Percentiles rank a stretch among this genome's conserved stretches.
Conservation (phyloP, 2,329 filamentous ascomycete genomes). For the Aspergillus sp. region DNA sequence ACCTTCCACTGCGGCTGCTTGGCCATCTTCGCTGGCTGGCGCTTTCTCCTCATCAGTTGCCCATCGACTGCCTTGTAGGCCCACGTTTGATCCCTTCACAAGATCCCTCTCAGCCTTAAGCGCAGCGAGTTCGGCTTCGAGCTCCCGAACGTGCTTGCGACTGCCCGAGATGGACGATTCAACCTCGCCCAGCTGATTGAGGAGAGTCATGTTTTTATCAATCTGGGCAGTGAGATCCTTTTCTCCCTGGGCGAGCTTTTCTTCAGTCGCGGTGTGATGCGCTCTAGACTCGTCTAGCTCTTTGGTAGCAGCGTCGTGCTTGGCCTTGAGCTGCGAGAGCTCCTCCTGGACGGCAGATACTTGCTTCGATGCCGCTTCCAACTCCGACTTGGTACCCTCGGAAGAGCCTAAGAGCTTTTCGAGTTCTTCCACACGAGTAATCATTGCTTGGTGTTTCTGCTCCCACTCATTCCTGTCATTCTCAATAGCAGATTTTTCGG, state of each 20-base stretch:
- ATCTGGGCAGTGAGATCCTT: slow-evolving; percentile 41
- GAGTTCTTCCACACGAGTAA: slow-evolving; percentile 72
- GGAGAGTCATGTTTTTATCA: slow-evolving; percentile 42
- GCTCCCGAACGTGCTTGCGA: slow-evolving; percentile 38
- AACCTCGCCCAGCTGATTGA: slow-evolving; percentile 40
- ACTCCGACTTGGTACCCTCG: slow-evolving; percentile 68
- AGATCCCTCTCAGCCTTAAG: slow-evolving; percentile 34
- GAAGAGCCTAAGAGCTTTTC: slow-evolving; percentile 78
- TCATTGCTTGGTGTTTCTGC: slow-evolving; percentile 32
- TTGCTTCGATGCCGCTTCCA: slow-evolving; percentile 63
- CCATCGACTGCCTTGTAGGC: slow-evolving; percentile 44
- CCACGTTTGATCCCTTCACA: slow-evolving; percentile 30
- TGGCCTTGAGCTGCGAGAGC: slow-evolving; percentile 29
- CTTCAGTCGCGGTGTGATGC: slow-evolving; percentile 32
- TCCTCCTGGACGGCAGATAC: slow-evolving; percentile 36
- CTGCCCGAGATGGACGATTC: slow-evolving; percentile 36
- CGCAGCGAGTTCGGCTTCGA: slow-evolving; percentile 39
- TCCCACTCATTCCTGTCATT: slow-evolving; percentile 49
- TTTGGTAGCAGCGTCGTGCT: slow-evolving; percentile 28
- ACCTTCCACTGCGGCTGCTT: slow-evolving; percentile 43
- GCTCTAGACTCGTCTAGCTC: slow-evolving; percentile 34
- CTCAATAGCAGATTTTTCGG: slow-evolving; percentile 47
- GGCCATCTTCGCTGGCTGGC: slow-evolving; percentile 30
- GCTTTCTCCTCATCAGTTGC: slow-evolving; percentile 32
- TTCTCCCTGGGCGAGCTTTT: slow-evolving; percentile 34